Base-by-base conservation (phyloP, 345 rosid species). In the Sisymbrium altissimum region DNA sequence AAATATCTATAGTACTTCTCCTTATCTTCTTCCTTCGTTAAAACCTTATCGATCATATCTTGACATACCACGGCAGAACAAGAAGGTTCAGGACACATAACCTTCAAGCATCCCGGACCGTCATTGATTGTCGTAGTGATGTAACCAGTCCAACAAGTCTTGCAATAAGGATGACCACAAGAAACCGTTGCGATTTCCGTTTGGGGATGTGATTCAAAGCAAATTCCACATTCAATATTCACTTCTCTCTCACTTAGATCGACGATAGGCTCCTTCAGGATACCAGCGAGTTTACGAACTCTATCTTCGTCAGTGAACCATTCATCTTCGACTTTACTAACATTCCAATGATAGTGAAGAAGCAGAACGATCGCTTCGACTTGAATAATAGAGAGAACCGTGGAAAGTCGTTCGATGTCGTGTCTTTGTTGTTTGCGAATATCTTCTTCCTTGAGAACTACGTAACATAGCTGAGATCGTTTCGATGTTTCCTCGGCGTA, bases 101-200 rank as follows among this genome's bases (percentile, higher is more conserved):
- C 4, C 49, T 15, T 44, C 41, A 78, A 52, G 14, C 81, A 78
- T 17, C 44, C 74, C 2, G 65, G 44, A 11, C 81, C 74, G 2
- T 53, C 66, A 2, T 54, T 9, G 74, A 78, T 72, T 13, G 38
- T 44, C 6, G 61, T 6, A 45, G 59, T 18, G 30, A 78, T 62
- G 38, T 67, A 78, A 30, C 73, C 88, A 75, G 73, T 67, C 99
- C 98, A 95, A 72, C 98, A 95, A 39, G 81, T 48, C 4, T 33
- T 32, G 80, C 99, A 95, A 79, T 84, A 95, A 66, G 92, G 97
- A 83, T 95, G 98, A 66, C 94, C 97, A 84, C 97, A 95, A 79
- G 86, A 87, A 70, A 87, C 86, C 55, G 89, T 79, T 57, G 27
- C 49, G 21, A 86, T 75, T 21, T 78, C 72, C 52, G 82, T 82